phyloP scores from a whole-genome alignment of 164 flowering plant genomes.

The Liquidambar formosana region DNA sequence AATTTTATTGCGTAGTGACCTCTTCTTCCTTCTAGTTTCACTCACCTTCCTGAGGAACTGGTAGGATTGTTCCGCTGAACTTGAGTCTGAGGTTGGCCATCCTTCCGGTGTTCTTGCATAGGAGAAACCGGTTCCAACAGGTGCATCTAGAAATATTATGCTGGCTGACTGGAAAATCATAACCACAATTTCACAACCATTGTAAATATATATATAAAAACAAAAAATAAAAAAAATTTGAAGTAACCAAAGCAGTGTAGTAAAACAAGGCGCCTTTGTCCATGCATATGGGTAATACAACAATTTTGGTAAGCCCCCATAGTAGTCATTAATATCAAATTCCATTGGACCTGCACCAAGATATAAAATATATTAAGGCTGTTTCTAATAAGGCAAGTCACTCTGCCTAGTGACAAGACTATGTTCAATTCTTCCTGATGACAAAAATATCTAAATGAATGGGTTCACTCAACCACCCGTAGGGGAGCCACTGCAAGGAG shows the following conservation, averaged over 20 bases:
- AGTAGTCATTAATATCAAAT: conserved; percentile 15
- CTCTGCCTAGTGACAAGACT: too few relatives aligned
- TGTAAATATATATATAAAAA: too few relatives aligned
- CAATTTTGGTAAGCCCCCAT: conserved; percentile 23
- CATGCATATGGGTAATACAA: conserved; percentile 11
- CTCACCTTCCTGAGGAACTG: conserved; percentile 20
- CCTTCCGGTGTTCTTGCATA: conserved; percentile 12
- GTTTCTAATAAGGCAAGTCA: too few relatives aligned
- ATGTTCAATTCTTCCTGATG: too few relatives aligned
- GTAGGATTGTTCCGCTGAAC: conserved; percentile 2
- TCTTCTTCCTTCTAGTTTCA: too few relatives aligned
- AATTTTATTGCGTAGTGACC: too few relatives aligned
- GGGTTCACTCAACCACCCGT: too few relatives aligned
- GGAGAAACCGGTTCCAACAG: conserved; percentile 25
- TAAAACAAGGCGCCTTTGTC: conserved; percentile 19
- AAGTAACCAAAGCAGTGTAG: background rate
- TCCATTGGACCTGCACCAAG: conserved; percentile 33
- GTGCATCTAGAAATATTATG: conserved; percentile 21
- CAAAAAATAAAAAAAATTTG: too few relatives aligned
- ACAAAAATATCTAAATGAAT: too few relatives aligned
- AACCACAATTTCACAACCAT: too few relatives aligned
- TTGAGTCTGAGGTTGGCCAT: conserved; percentile 3
- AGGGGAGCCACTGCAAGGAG: too few relatives aligned
- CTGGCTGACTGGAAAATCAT: conserved; percentile 12
- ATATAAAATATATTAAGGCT: too few relatives aligned